These are phyloP conservation scores for Candida saitoana DNA, from an alignment of 805 yeast species.

Conservation along the genomic window DNA sequence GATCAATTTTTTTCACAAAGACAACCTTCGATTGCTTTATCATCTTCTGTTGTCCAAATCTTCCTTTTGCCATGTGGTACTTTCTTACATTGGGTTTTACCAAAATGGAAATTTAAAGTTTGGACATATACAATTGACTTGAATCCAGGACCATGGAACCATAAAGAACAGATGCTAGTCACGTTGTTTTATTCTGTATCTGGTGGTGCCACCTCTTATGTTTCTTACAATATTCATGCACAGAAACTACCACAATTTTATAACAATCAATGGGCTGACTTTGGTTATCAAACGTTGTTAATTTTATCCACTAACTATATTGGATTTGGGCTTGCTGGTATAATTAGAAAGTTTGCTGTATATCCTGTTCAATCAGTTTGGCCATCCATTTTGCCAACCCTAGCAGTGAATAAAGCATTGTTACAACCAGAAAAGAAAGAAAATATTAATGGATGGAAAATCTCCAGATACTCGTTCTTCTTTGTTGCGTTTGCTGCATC, in stretches of 20 bases:
- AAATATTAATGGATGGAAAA: constrained; percentile 27
- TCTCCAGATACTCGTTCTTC: constrained; percentile 25
- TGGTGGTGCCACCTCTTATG: constrained; percentile 18
- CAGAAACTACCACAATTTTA: constrained; percentile 21
- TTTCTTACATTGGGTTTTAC: constrained; percentile 35
- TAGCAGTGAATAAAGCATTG: constrained; percentile 30
- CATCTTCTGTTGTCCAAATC: constrained; percentile 43
- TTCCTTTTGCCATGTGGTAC: constrained; percentile 44
- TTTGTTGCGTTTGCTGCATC: constrained; percentile 20
- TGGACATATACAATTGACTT: constrained; percentile 37
- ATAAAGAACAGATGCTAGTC: constrained; percentile 56
- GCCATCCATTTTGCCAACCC: constrained; percentile 27
- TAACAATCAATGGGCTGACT: constrained; percentile 24
- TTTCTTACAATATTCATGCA: constrained; percentile 27
- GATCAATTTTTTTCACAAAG: constrained; percentile 57
- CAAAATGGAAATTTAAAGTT: constrained; percentile 32
- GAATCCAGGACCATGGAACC: constrained; percentile 63
- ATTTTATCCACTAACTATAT: constrained; percentile 22
- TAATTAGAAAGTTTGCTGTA: constrained; percentile 24
- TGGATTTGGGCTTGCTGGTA: constrained; percentile 31
- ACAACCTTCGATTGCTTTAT: constrained; percentile 45
- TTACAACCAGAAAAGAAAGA: constrained; percentile 23
- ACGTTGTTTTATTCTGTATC: constrained; percentile 22
- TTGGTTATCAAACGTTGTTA: constrained; percentile 25
- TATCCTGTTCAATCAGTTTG: constrained; percentile 25